Evolutionary conservation across 768 basidiomycete species (phyloP).

Genomic region (Suillus tomentosus): DNA sequence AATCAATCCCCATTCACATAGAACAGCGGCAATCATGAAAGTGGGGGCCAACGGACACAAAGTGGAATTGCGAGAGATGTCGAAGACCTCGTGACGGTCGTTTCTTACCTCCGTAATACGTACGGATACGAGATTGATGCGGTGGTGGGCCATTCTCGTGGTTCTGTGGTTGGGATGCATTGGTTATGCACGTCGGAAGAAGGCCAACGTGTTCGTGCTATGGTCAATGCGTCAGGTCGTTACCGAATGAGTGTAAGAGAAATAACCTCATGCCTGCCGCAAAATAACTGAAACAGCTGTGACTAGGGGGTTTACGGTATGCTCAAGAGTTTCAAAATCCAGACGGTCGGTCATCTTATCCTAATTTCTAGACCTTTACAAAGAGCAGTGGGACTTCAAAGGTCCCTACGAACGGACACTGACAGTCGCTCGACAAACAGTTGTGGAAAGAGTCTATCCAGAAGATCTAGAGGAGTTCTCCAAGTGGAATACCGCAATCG

Average conservation of each 20-base stretch:
- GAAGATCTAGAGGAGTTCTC: constrained; percentile 64
- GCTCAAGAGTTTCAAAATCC: neutral
- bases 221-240: constrained; percentile 75
- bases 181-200: constrained; percentile 71
- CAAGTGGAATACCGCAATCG: constrained; percentile 64
- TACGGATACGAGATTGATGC: constrained; percentile 72
- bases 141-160: constrained; percentile 79
- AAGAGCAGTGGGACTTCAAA: constrained; percentile 50
- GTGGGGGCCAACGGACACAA: constrained; percentile 64
- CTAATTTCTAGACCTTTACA: constrained; percentile 39
- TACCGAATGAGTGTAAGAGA: constrained; percentile 75
- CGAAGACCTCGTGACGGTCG: constrained; percentile 66
- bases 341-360: constrained; percentile 4
- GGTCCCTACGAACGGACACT: constrained; percentile 67
- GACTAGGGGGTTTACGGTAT: constrained; percentile 33
- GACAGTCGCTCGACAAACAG: constrained; percentile 63
- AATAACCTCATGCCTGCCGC: neutral
- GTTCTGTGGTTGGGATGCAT: constrained; percentile 62
- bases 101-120: constrained; percentile 54
- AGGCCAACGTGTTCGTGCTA: constrained; percentile 55
- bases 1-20: constrained; percentile 10
- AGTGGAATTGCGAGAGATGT: constrained; percentile 62
- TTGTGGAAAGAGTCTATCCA: constrained; percentile 54
- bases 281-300: constrained; percentile 11
- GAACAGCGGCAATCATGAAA: constrained; percentile 75